Evolutionary conservation across 2,329 filamentous ascomycete species (phyloP), one percentile per base, ranked within the genome.

Genomic region (Fusarium sp.): DNA sequence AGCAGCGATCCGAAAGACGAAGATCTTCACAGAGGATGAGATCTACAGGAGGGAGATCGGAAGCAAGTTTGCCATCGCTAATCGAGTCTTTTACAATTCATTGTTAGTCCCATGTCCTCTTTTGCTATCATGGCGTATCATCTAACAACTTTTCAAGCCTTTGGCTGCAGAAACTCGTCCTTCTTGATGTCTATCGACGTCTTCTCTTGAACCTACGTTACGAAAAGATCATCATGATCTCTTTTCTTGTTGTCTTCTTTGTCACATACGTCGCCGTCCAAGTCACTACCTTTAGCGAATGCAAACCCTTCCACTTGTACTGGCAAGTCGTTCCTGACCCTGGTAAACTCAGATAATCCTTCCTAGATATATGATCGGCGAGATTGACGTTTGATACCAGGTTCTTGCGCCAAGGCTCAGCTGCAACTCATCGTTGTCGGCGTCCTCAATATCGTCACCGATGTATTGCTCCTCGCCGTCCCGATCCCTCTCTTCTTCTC

Each of bases 401-500:
- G 71, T 5, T 23, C 14, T 9, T 76, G 73, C 11, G 68, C 70
- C 27, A 71, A 75, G 25, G 73, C 73, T 4, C 73, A 76, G 7
- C 41, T 75, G 2, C 73, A 76, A 7, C 73, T 76, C 23, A 63
- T 76, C 11, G 72, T 75, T n/a, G 72, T 76, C 13, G 73, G 73
- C 4, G 73, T 76, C 18, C 67, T 76, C 35, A 76, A 76, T 16
- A 76, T 76, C 25, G 16, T 76, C 8, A 82, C 83, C 11, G 80
- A 82, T 54, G 43, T 80, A 5, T 79, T 79, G 73, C 74, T 81
- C 8, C 56, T 81, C 23, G 48, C 70, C 27, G 66, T 80, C 5
- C 79, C 79, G 1, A 69, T 80, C 18, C 74, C 78, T 1, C 45
- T 78, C 2, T 72, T 84, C 11, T 76, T 82, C 6, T 68, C 72